A percentile compares a stretch with the other conserved stretches of the same genome.
phyloP scores from a whole-genome alignment of 1,284 basidiomycete genomes.

The Ceratobasidium sp. region DNA sequence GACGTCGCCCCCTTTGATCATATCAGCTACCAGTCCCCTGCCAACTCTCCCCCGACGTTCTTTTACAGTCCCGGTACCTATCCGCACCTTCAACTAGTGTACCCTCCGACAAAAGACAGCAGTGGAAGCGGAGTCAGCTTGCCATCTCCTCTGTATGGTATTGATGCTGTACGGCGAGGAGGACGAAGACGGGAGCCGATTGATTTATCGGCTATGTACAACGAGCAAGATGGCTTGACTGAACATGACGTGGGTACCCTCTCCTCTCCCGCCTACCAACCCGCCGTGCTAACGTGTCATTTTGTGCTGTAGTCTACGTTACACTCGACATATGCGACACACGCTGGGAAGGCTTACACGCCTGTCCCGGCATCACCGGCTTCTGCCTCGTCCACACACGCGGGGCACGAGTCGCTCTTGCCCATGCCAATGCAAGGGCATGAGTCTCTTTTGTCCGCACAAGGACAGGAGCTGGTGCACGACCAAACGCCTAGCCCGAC shows the following conservation, averaged over 20 bases:
- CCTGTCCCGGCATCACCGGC: conserved; percentile 12
- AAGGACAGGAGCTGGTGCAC: background rate
- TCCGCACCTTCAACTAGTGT: conserved; percentile 2
- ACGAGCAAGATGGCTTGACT: background rate
- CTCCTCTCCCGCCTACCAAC: background rate
- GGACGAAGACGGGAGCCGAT: conserved; percentile 1
- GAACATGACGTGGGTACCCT: conserved; percentile 4
- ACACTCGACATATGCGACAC: conserved; percentile 41
- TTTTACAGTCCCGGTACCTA: background rate
- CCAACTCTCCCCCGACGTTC: conserved; percentile 14
- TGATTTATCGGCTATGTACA: conserved; percentile 31
- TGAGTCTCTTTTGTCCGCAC: background rate
- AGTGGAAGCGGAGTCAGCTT: background rate
- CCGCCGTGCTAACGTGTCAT: background rate
- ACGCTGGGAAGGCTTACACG: conserved; percentile 1
- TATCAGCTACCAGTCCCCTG: background rate
- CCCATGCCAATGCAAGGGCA: no score
- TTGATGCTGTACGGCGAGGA: background rate
- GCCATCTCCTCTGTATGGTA: conserved; percentile 11
- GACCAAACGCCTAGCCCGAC: background rate
- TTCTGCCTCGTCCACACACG: background rate
- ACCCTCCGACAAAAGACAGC: background rate
- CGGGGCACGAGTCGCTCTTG: no score
- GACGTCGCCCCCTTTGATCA: background rate
- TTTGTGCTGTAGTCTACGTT: conserved; percentile 10